phyloP scores from a whole-genome alignment of 1,139 yeast species.

The Chernovozyma aurita region DNA sequence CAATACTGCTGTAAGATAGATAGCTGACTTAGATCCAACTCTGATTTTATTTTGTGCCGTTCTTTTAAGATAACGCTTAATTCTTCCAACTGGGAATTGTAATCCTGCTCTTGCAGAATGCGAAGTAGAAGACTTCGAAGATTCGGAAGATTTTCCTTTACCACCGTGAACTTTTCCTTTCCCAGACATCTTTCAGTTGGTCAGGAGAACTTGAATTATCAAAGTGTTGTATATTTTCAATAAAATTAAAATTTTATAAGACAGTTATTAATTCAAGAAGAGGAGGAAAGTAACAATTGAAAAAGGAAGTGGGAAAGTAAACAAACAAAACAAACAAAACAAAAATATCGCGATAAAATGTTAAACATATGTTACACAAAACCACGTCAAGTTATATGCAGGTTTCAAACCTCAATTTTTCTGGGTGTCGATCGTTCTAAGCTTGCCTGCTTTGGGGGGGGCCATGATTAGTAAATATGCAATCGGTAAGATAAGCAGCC shows the following conservation, averaged over 20 bases:
- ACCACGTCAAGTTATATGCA: neutral
- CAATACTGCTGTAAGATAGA: conserved; percentile 92
- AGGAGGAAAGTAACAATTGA: no score
- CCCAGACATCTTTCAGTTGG: conserved; percentile 71
- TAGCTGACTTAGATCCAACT: conserved; percentile 97
- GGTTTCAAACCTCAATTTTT: no score
- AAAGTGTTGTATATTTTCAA: no score
- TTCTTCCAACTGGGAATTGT: conserved; percentile 98
- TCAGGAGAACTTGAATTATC: no score
- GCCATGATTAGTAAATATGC: no score
- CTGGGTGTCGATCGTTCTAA: no score
- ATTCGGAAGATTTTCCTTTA: conserved; percentile 82
- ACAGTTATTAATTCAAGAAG: conserved; percentile 2
- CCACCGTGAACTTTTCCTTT: conserved; percentile 95
- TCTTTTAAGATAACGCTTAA: conserved; percentile 88
- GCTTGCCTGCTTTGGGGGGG: no score
- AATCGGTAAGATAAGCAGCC: no score
- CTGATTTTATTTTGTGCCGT: conserved; percentile 91
- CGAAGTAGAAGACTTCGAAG: conserved; percentile 65
- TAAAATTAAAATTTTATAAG: no score
- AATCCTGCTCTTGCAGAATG: conserved; percentile 97
- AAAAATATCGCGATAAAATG: conserved; percentile 1
- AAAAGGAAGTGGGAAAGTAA: conserved; percentile 2
- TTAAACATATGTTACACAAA: neutral
- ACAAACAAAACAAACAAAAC: conserved; percentile 7